phyloP scores from a whole-genome alignment of 352 stramenopile genomes.

The Phytophthora kernoviae region DNA sequence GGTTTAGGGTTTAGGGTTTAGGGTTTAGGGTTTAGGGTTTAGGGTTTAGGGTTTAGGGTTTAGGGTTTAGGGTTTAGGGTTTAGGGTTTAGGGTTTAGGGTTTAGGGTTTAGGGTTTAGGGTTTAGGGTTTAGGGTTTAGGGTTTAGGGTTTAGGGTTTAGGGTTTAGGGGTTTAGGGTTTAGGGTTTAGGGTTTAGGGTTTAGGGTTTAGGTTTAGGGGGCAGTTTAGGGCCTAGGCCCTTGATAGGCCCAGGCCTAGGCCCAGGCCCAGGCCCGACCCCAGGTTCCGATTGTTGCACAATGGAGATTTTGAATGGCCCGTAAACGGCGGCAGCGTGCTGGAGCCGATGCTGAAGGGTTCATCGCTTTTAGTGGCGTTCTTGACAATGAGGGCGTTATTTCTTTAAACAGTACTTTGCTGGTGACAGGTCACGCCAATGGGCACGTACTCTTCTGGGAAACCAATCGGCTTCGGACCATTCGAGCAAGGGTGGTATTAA shows the following conservation, averaged over 20 bases:
- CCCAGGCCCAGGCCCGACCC: too few species aligned
- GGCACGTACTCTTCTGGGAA: conserved; percentile 70
- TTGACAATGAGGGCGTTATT: conserved; percentile 29
- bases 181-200: too few species aligned
- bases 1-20: conserved; percentile 8
- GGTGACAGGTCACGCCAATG: conserved; percentile 62
- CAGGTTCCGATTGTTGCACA: too few species aligned
- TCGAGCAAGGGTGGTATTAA: conserved; percentile 58
- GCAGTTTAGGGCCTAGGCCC: too few species aligned
- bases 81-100: too few species aligned
- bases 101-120: too few species aligned
- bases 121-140: too few species aligned
- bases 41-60: conserved; percentile 2
- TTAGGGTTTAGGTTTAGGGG: too few species aligned
- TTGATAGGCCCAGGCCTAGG: too few species aligned
- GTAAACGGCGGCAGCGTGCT: conserved; percentile 66
- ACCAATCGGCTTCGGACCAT: conserved; percentile 47
- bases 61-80: too few species aligned
- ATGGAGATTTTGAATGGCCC: conserved; percentile 72
- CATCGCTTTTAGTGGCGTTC: conserved; percentile 28
- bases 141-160: too few species aligned
- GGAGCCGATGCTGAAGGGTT: conserved; percentile 64
- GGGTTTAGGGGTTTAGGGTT: too few species aligned
- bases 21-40: conserved; percentile 9
- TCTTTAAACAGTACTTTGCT: conserved; percentile 53